Conservation (phyloP, 495 filamentous ascomycete genomes). For the Penicillium salamii region DNA sequence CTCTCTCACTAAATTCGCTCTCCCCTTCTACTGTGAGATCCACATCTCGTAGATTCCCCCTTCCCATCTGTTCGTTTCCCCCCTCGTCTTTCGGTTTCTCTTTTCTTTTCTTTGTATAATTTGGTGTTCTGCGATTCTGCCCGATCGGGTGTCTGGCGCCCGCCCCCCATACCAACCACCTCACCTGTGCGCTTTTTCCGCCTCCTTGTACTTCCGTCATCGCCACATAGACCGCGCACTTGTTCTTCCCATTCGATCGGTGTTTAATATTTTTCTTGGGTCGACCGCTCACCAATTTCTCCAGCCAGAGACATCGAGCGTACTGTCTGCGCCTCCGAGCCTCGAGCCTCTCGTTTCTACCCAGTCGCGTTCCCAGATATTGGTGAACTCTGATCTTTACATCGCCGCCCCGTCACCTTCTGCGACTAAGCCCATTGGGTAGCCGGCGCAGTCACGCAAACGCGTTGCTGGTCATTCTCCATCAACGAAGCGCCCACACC, state of each 20-base stretch:
- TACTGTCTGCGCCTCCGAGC: conserved; percentile 15
- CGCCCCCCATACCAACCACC: conserved; percentile 27
- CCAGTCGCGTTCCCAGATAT: conserved; percentile 53
- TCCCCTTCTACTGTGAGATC: conserved; percentile 32
- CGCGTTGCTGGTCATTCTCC: conserved; percentile 10
- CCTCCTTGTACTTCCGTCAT: conserved; percentile 36
- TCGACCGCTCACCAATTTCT: conserved; percentile 8
- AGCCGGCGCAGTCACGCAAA: conserved; percentile 8
- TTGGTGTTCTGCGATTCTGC: conserved; percentile 12
- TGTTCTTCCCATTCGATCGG: conserved; percentile 9
- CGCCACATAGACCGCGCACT: conserved; percentile 32
- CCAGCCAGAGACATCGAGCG: conserved; percentile 2
- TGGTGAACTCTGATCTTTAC: conserved; percentile 9
- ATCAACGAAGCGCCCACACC: conserved; percentile 17
- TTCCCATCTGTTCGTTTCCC: conserved; percentile 12
- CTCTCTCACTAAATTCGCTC: conserved; percentile 21
- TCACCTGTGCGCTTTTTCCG: conserved; percentile 29
- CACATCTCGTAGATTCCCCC: conserved; percentile 22
- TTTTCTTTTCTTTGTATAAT: conserved; percentile 8
- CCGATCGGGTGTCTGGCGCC: conserved; percentile 24
- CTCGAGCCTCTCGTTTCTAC: conserved; percentile 67
- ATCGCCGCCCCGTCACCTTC: conserved; percentile 11
- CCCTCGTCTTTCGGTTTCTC: conserved; percentile 12
- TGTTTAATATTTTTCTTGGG: conserved; percentile 3
- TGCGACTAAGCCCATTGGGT: conserved; percentile 1